Evolutionary conservation across 768 basidiomycete species (phyloP).

Genomic region (Ephemerocybe angulata): DNA sequence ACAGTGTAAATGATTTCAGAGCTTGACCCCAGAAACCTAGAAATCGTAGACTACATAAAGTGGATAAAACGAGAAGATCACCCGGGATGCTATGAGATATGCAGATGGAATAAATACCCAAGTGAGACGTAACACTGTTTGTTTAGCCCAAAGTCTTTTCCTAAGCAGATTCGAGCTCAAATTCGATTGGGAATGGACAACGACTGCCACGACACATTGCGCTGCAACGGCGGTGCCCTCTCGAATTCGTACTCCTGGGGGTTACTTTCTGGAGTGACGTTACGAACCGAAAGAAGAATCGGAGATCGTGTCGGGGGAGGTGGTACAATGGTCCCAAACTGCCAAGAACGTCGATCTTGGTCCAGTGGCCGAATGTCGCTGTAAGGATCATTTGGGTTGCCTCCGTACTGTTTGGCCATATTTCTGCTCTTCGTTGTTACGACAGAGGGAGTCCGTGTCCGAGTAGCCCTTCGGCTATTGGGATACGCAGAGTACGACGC

Average conservation of each 20-base stretch:
- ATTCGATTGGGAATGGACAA: background rate
- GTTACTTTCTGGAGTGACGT: background rate
- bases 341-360: slow-evolving; percentile 9
- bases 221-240: background rate
- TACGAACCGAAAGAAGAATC: slow-evolving; percentile 1
- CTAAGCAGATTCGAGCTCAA: background rate
- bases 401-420: slow-evolving; percentile 8
- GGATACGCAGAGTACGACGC: background rate
- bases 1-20: too few relatives aligned
- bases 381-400: slow-evolving; percentile 28
- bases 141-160: background rate
- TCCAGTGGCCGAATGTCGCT: slow-evolving; percentile 25
- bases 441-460: slow-evolving; percentile 3
- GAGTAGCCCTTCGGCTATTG: slow-evolving; percentile 6
- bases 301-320: slow-evolving; percentile 1
- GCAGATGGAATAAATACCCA: background rate
- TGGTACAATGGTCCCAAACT: slow-evolving; percentile 5
- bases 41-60: too few relatives aligned
- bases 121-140: too few relatives aligned
- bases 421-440: slow-evolving; percentile 12
- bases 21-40: too few relatives aligned
- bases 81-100: background rate
- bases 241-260: slow-evolving; percentile 3
- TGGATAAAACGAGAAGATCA: too few relatives aligned
- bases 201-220: slow-evolving; percentile 1